phyloP scores from a whole-genome alignment of 352 stramenopile species.

The Phytophthora constricta region DNA sequence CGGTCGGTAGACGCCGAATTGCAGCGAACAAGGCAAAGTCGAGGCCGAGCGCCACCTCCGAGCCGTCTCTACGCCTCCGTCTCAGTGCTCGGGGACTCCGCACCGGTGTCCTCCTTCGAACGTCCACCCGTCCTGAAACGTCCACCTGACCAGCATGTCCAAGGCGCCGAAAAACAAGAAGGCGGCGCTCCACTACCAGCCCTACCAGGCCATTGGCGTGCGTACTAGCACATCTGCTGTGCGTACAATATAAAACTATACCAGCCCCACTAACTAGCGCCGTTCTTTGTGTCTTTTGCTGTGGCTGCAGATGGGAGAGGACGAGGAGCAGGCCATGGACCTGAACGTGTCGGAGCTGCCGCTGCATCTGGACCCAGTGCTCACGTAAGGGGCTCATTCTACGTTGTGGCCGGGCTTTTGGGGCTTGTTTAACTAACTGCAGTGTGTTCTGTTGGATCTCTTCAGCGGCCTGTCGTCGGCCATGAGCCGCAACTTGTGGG shows the following conservation, averaged over 20 bases:
- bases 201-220: slow-evolving; percentile 67
- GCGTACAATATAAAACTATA: too few relatives aligned
- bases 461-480: slow-evolving; percentile 77
- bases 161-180: slow-evolving; percentile 85
- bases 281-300: neutral
- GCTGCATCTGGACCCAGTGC: slow-evolving; percentile 71
- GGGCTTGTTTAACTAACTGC: neutral
- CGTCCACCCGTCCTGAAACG: too few relatives aligned
- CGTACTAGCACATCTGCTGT: slow-evolving; percentile 1
- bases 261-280: neutral
- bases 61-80: too few relatives aligned
- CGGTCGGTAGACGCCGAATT: slow-evolving; percentile 36
- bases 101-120: too few relatives aligned
- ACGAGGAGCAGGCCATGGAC: slow-evolving; percentile 47
- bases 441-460: slow-evolving; percentile 1
- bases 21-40: slow-evolving; percentile 18
- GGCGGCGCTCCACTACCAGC: slow-evolving; percentile 77
- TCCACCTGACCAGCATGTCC: slow-evolving; percentile 57
- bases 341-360: slow-evolving; percentile 59
- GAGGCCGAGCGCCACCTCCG: neutral
- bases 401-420: neutral
- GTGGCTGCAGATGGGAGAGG: slow-evolving; percentile 35
- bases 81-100: too few relatives aligned
- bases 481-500: slow-evolving; percentile 86
- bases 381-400: slow-evolving; percentile 58